Evolutionary conservation across 495 filamentous ascomycete species (phyloP).

Genomic region (Annulohypoxylon maeteangense): DNA sequence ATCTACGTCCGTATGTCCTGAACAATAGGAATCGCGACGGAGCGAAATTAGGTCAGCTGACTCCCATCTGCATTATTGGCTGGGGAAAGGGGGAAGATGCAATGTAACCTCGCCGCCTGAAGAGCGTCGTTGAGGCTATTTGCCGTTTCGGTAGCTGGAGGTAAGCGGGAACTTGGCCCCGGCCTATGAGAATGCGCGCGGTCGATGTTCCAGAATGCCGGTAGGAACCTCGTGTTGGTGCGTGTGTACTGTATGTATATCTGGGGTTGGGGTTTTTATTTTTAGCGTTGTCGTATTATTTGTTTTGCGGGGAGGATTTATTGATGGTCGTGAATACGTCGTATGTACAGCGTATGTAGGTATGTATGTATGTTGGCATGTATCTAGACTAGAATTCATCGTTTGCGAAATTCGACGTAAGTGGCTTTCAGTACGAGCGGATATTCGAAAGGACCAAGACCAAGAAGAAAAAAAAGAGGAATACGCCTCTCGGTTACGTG

Average conservation of each 20-base stretch:
- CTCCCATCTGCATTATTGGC: not conserved
- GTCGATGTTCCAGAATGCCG: constrained; percentile 9
- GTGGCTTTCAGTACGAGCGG: not conserved
- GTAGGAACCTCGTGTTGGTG: constrained; percentile 1
- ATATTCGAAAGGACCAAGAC: not conserved
- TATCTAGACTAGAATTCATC: too few species aligned
- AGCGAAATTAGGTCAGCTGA: constrained; percentile 18
- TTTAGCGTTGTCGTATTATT: constrained; percentile 7
- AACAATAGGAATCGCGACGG: not conserved
- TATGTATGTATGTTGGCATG: too few species aligned
- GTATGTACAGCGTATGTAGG: too few species aligned
- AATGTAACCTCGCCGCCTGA: constrained; percentile 1
- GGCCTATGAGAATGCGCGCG: constrained; percentile 10
- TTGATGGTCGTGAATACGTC: too few species aligned
- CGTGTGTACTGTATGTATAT: constrained; percentile 5
- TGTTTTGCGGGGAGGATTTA: not conserved
- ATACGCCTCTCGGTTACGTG: not conserved
- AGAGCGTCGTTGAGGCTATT: constrained; percentile 31
- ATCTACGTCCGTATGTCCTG: too few species aligned
- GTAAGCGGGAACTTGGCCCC: constrained; percentile 13
- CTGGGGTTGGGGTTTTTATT: constrained; percentile 16
- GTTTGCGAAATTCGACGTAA: not conserved
- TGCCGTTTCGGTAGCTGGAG: not conserved
- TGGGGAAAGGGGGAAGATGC: not conserved
- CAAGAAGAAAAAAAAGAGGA: too few species aligned